phyloP scores from a whole-genome alignment of 306 rosid genomes.

The Prunus dulcis region DNA sequence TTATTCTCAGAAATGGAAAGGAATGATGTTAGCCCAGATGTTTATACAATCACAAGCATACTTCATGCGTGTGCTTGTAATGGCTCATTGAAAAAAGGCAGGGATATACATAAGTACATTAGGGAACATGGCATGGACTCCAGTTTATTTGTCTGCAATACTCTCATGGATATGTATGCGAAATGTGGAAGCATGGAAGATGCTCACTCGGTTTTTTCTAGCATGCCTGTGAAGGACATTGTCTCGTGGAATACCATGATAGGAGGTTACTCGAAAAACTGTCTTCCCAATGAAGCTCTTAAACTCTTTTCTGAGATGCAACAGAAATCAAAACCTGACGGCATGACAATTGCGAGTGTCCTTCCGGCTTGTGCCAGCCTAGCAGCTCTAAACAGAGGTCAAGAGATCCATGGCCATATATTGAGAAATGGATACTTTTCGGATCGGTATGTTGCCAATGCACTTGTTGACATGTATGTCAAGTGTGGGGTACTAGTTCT shows the following conservation, averaged over 20 bases:
- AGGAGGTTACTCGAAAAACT: slow-evolving; percentile 63
- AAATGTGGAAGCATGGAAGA: slow-evolving; percentile 80
- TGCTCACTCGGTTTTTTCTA: slow-evolving; percentile 53
- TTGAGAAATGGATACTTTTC: slow-evolving; percentile 45
- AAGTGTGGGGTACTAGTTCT: slow-evolving; percentile 62
- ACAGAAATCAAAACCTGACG: slow-evolving; percentile 41
- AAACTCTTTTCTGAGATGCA: slow-evolving; percentile 50
- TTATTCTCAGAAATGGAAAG: slow-evolving; percentile 57
- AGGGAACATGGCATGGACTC: slow-evolving; percentile 46
- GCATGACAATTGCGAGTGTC: slow-evolving; percentile 47
- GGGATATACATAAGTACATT: slow-evolving; percentile 51
- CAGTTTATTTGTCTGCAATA: slow-evolving; percentile 52
- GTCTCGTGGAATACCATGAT: slow-evolving; percentile 77
- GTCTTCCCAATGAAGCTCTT: slow-evolving; percentile 62
- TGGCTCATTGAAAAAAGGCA: slow-evolving; percentile 45
- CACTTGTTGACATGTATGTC: slow-evolving; percentile 68
- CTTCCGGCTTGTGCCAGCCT: slow-evolving; percentile 78
- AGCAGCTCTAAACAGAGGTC: slow-evolving; percentile 63
- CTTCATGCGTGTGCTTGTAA: slow-evolving; percentile 60
- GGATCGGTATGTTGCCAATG: slow-evolving; percentile 49
- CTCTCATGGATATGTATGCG: slow-evolving; percentile 84
- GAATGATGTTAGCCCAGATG: slow-evolving; percentile 47
- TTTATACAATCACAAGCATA: slow-evolving; percentile 46
- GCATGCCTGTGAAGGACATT: slow-evolving; percentile 44
- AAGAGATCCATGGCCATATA: slow-evolving; percentile 56